Conservation (phyloP, 768 basidiomycete species). For the Phylloporus sp. region DNA sequence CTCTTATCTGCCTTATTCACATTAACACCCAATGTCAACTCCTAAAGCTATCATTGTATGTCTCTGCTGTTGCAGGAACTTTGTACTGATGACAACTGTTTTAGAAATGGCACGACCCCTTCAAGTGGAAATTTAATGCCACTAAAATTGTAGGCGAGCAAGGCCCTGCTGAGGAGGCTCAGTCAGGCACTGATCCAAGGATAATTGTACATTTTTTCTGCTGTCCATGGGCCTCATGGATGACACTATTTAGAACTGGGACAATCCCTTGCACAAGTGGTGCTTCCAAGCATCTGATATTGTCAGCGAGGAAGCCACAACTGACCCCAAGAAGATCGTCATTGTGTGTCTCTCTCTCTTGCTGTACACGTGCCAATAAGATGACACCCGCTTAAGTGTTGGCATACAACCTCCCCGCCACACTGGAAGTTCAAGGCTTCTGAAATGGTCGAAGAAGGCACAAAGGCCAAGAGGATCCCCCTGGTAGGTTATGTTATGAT, state of each 20-base stretch:
- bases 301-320: neutral
- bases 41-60: neutral
- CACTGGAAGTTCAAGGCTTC: neutral
- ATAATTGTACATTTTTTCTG: neutral
- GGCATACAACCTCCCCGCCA: neutral
- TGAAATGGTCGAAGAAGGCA: neutral
- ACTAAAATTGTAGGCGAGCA: neutral
- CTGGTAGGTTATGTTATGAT: neutral
- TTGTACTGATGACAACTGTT: neutral
- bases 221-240: neutral
- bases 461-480: neutral
- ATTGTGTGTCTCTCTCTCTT: neutral
- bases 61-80: neutral
- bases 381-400: neutral
- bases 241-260: neutral
- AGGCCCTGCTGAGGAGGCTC: neutral
- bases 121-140: neutral
- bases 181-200: neutral
- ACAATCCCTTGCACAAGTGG: neutral
- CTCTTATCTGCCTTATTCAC: neutral
- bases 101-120: neutral
- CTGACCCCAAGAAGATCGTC: neutral
- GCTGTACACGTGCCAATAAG: too few species aligned
- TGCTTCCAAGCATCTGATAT: neutral
- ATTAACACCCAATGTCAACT: neutral